Evolutionary conservation across 441 rosid genomes (phyloP).

Genomic region (Hura crepitans): DNA sequence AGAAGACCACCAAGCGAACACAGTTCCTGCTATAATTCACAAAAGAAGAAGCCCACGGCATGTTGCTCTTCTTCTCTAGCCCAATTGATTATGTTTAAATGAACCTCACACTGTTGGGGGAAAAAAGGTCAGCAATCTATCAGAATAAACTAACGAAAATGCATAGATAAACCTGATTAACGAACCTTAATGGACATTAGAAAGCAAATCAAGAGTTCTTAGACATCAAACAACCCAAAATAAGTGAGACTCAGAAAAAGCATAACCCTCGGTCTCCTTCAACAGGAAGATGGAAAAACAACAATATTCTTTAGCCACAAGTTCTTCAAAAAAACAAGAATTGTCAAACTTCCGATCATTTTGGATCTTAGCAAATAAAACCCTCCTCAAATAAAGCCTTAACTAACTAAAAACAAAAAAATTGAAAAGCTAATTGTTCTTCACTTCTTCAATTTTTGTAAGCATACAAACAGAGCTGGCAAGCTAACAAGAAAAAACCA

Average conservation of each 20-base stretch:
- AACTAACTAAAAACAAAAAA: not conserved
- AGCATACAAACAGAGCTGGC: constrained; percentile 5
- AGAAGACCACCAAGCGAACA: constrained; percentile 71
- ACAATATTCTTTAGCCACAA: not conserved
- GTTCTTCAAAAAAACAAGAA: not conserved
- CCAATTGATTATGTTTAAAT: constrained; percentile 13
- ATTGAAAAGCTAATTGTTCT: not conserved
- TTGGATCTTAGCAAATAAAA: not conserved
- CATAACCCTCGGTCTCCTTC: not conserved
- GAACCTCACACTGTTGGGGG: constrained; percentile 26
- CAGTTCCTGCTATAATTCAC: constrained; percentile 58
- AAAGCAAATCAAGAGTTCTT: not conserved
- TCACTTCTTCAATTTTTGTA: not conserved
- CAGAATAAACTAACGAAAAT: not conserved
- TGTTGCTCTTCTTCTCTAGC: constrained; percentile 38
- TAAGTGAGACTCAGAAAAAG: too few species aligned
- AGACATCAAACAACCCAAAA: not conserved
- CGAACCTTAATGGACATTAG: not conserved
- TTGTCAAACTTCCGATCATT: not conserved
- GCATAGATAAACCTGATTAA: too few species aligned
- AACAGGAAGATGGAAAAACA: not conserved
- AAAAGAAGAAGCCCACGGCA: constrained; percentile 71
- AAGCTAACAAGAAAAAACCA: not conserved
- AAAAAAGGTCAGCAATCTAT: not conserved
- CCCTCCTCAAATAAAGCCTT: not conserved